These are phyloP conservation scores for Sporobolomyces phaffii DNA, from an alignment of 768 basidiomycete species.

Conservation along the genomic window DNA sequence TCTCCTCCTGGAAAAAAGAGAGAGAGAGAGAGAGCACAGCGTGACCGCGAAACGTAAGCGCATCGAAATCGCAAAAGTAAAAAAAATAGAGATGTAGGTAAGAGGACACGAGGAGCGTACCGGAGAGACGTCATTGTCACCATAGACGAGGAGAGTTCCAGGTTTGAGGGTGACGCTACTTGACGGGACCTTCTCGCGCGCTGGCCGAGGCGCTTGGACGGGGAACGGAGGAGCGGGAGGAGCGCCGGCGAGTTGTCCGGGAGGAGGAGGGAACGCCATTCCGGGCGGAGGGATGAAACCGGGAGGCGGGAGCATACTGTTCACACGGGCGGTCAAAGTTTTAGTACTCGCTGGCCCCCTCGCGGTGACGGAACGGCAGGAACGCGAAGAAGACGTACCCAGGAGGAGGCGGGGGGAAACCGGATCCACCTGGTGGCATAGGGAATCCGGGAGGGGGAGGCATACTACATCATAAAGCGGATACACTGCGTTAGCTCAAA, in stretches of 20 bases:
- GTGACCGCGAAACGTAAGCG: no score
- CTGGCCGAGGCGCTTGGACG: slow-evolving; percentile 53
- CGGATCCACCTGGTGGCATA: no score
- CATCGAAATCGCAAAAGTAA: no score
- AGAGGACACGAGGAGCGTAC: slow-evolving; percentile 8
- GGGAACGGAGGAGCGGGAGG: slow-evolving; percentile 21
- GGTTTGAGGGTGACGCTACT: slow-evolving; percentile 38
- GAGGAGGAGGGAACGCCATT: slow-evolving; percentile 28
- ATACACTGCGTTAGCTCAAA: background rate
- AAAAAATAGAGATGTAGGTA: background rate
- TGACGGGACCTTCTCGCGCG: slow-evolving; percentile 27
- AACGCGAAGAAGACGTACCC: slow-evolving; percentile 14
- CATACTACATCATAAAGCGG: slow-evolving; percentile 43
- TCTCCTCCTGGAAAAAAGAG: slow-evolving; percentile 59
- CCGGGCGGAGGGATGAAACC: slow-evolving; percentile 39
- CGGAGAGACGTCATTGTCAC: slow-evolving; percentile 40
- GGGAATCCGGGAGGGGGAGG: slow-evolving; percentile 33
- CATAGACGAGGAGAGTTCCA: slow-evolving; percentile 38
- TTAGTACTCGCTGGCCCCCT: no score
- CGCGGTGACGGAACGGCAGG: no score
- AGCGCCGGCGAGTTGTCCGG: slow-evolving; percentile 16
- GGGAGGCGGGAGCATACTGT: slow-evolving; percentile 20
- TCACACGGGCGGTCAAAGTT: no score
- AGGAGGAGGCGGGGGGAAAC: slow-evolving; percentile 27
- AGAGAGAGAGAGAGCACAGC: no score